Conservation (phyloP, 2,329 filamentous ascomycete species). For the Aspergillus pseudotamarii region DNA sequence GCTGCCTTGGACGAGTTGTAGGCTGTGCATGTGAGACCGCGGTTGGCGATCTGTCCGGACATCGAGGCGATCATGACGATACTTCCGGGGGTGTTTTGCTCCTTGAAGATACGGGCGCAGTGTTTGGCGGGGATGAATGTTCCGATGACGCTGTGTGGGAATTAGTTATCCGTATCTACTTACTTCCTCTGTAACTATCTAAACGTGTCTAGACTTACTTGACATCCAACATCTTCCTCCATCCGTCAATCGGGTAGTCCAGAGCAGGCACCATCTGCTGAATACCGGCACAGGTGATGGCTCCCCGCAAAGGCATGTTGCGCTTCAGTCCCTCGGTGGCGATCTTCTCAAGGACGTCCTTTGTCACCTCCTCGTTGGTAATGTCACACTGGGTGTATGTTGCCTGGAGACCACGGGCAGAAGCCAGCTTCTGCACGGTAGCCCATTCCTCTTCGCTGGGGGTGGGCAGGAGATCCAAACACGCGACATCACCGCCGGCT, state of each 20-base stretch:
- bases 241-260: slow-evolving; percentile 47
- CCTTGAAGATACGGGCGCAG: slow-evolving; percentile 54
- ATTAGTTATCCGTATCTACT: not conserved
- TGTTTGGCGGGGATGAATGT: slow-evolving; percentile 40
- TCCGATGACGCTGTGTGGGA: slow-evolving; percentile 33
- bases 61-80: slow-evolving; percentile 71
- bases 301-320: slow-evolving; percentile 26
- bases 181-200: not conserved
- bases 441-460: slow-evolving; percentile 44
- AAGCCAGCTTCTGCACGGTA: slow-evolving; percentile 46
- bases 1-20: slow-evolving; percentile 57
- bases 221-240: slow-evolving; percentile 38
- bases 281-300: slow-evolving; percentile 54
- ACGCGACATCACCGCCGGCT: slow-evolving; percentile 54
- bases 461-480: slow-evolving; percentile 49
- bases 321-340: slow-evolving; percentile 26
- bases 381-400: slow-evolving; percentile 53
- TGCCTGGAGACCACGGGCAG: slow-evolving; percentile 35
- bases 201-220: slow-evolving; percentile 24
- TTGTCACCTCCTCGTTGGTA: slow-evolving; percentile 47
- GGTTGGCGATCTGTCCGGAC: slow-evolving; percentile 69
- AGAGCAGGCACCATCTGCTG: slow-evolving; percentile 52
- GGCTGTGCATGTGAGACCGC: slow-evolving; percentile 64
- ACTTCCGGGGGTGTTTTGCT: slow-evolving; percentile 58
- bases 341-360: slow-evolving; percentile 40